Percentiles rank a stretch among this genome's conserved stretches.
phyloP scores from a whole-genome alignment of 441 rosid species.

The Erodium texanum region DNA sequence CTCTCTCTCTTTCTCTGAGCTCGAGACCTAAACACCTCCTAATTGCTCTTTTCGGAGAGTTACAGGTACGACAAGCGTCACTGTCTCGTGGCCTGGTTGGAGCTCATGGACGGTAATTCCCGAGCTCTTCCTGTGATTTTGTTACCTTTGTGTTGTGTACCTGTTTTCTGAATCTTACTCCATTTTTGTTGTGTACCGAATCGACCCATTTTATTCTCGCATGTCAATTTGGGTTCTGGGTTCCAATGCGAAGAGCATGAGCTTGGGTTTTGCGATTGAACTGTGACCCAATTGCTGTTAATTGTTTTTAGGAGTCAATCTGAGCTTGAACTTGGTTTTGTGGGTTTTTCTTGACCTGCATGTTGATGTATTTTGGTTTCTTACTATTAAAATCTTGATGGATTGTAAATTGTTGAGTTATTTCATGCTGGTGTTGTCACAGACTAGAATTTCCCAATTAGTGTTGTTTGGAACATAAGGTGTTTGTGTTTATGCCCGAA shows the following conservation, averaged over 20 bases:
- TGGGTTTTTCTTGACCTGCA: neutral
- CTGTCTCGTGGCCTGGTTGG: slow-evolving; percentile 21
- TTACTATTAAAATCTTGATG: neutral
- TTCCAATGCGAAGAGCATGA: neutral
- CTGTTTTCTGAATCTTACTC: neutral
- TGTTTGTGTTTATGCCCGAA: neutral
- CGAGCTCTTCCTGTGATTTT: neutral
- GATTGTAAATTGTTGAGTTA: neutral
- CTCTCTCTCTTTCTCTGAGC: slow-evolving; percentile 16
- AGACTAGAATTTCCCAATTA: neutral
- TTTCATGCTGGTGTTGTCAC: neutral
- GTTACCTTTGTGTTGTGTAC: neutral
- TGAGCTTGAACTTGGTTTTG: neutral
- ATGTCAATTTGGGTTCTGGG: slow-evolving; percentile 1
- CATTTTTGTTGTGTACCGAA: neutral
- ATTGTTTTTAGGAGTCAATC: too few species aligned
- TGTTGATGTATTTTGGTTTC: neutral
- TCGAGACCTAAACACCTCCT: neutral
- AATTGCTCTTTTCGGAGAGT: neutral
- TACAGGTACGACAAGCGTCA: slow-evolving; percentile 31
- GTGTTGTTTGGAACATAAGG: neutral
- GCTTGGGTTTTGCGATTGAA: too few species aligned
- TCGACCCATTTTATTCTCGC: neutral
- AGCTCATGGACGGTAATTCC: slow-evolving; percentile 46
- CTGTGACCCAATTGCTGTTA: too few species aligned